These are phyloP conservation scores for Fusarium temperatum DNA, from an alignment of 2,329 filamentous ascomycete species.

Conservation along the genomic window DNA sequence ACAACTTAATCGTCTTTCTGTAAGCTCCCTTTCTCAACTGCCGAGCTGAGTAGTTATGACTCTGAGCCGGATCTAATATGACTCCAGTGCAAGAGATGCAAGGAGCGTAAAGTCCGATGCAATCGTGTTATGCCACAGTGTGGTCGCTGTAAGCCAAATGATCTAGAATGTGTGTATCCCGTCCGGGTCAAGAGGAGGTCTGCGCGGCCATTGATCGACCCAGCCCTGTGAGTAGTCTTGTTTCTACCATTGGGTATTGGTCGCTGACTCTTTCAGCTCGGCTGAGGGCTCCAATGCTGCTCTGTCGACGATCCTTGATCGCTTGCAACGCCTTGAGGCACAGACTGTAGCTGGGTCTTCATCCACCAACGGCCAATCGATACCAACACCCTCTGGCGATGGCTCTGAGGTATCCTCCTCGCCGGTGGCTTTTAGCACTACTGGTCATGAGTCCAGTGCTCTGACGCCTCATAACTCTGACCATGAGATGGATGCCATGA, in stretches of 20 bases:
- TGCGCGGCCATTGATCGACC: conserved; percentile 20
- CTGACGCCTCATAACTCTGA: background rate
- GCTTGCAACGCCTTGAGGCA: conserved; percentile 44
- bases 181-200: conserved; percentile 40
- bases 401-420: conserved; percentile 29
- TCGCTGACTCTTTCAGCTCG: conserved; percentile 23
- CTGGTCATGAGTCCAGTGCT: conserved; percentile 9
- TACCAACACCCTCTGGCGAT: conserved; percentile 12
- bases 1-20: conserved; percentile 40
- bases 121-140: conserved; percentile 44
- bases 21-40: background rate
- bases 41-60: background rate
- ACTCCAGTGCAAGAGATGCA: conserved; percentile 39
- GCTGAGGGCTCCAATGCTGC: conserved; percentile 17
- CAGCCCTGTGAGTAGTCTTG: conserved; percentile 27
- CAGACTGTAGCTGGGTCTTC: conserved; percentile 8
- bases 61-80: background rate
- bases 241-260: background rate
- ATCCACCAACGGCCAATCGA: background rate
- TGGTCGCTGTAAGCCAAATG: conserved; percentile 39
- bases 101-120: conserved; percentile 44
- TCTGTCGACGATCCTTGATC: conserved; percentile 43
- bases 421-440: conserved; percentile 12
- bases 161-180: conserved; percentile 43
- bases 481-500: conserved; percentile 37